Conservation (phyloP, 345 rosid species). For the Lepidium africanum region DNA sequence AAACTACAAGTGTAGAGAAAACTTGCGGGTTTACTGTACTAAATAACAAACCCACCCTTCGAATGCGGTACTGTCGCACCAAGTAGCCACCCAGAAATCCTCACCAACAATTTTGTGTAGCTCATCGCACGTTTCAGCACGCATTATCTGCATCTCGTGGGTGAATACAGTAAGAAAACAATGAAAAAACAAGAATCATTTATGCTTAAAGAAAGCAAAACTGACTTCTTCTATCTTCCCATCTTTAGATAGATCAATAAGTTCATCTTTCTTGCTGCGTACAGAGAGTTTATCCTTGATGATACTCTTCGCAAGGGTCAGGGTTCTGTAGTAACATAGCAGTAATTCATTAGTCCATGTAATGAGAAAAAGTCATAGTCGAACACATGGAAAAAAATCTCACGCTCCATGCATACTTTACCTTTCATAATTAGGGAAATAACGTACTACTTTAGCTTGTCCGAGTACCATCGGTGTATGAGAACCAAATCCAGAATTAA, state of each 20-base stretch:
- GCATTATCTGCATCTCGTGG: constrained; percentile 46
- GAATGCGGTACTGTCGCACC: constrained; percentile 73
- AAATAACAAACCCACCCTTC: constrained; percentile 53
- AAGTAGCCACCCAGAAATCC: constrained; percentile 96
- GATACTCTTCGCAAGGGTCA: constrained; percentile 58
- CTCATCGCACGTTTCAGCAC: constrained; percentile 71
- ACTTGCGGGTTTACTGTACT: not conserved
- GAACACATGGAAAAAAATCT: not conserved
- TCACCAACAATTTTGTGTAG: constrained; percentile 76
- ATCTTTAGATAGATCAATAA: constrained; percentile 55
- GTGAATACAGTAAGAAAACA: not conserved
- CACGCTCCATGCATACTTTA: constrained; percentile 18
- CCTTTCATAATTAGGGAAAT: constrained; percentile 77
- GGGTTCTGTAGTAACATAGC: constrained; percentile 50
- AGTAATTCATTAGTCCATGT: not conserved
- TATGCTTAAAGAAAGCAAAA: constrained; percentile 1
- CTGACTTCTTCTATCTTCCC: constrained; percentile 67
- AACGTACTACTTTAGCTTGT: constrained; percentile 84
- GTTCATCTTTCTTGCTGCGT: constrained; percentile 53
- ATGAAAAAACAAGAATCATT: not conserved
- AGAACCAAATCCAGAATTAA: constrained; percentile 94
- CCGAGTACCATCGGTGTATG: constrained; percentile 91
- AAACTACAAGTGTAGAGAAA: not conserved
- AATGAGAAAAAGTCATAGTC: not conserved
- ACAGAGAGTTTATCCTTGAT: constrained; percentile 66